Percentiles rank a stretch among this genome's conserved stretches.
Conservation (phyloP, 495 filamentous ascomycete species). For the Penicillium macrosclerotiorum region DNA sequence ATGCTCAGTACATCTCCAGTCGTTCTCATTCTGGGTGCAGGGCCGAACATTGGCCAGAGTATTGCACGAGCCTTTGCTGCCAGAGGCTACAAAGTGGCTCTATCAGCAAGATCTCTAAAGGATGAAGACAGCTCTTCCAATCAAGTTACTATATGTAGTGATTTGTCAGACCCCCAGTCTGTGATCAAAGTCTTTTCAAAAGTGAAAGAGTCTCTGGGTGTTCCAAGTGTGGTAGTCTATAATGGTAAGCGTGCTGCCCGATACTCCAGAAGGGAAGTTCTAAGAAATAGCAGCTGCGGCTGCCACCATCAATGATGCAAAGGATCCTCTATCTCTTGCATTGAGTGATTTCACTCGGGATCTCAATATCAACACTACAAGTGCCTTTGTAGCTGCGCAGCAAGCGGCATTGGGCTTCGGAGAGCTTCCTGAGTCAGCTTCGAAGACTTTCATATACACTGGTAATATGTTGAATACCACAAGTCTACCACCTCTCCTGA, state of each 20-base stretch:
- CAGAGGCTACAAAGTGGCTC: constrained; percentile 37
- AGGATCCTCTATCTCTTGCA: constrained; percentile 32
- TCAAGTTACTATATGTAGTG: too few species aligned
- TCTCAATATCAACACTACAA: constrained; percentile 32
- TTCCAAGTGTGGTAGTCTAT: constrained; percentile 49
- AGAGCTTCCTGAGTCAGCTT: constrained; percentile 30
- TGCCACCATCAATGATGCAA: constrained; percentile 9
- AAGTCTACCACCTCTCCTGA: constrained; percentile 28
- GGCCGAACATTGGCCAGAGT: constrained; percentile 36
- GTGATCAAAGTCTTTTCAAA: constrained; percentile 36
- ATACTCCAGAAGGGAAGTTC: not conserved
- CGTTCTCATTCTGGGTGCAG: constrained; percentile 44
- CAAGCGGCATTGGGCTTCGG: constrained; percentile 39
- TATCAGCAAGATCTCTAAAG: constrained; percentile 22
- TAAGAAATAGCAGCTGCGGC: not conserved
- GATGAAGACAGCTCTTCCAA: constrained; percentile 11
- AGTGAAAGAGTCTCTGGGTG: constrained; percentile 34
- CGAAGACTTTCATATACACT: constrained; percentile 49
- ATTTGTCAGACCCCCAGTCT: constrained; percentile 39
- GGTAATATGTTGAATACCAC: constrained; percentile 44
- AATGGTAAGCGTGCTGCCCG: constrained; percentile 36
- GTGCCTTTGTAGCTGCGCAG: constrained; percentile 37
- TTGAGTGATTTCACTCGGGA: constrained; percentile 33
- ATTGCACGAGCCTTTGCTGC: constrained; percentile 38
- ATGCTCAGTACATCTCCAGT: constrained; percentile 19